These are phyloP conservation scores for Staphylotrichum longicolle DNA, from an alignment of 495 filamentous ascomycete species.

Conservation along the genomic window DNA sequence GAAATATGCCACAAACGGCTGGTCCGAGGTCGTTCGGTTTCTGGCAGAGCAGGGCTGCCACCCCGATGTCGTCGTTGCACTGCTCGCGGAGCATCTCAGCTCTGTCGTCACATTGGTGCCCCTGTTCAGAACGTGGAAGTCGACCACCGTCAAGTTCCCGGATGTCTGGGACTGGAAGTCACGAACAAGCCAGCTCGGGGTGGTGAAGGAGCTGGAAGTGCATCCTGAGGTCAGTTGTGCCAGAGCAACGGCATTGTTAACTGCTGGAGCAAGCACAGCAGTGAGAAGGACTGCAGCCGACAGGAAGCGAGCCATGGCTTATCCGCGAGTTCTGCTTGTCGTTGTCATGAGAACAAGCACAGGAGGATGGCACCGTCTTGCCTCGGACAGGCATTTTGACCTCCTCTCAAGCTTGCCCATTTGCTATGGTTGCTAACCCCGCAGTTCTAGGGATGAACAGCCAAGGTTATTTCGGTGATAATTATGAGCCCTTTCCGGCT, in stretches of 20 bases:
- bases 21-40: not conserved
- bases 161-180: slow-evolving; percentile 10
- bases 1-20: slow-evolving; percentile 4
- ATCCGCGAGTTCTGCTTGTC: not conserved
- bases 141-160: slow-evolving; percentile 3
- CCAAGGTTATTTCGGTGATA: not conserved
- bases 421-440: not conserved
- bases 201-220: slow-evolving; percentile 27
- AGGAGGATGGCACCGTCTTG: not conserved
- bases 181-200: slow-evolving; percentile 29
- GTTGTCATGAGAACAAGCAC: not conserved
- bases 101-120: slow-evolving; percentile 20
- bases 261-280: slow-evolving; percentile 4
- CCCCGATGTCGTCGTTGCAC: not conserved
- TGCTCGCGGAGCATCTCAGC: slow-evolving; percentile 12
- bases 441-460: not conserved
- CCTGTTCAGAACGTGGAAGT: slow-evolving; percentile 24
- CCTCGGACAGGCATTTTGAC: not conserved
- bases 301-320: not conserved
- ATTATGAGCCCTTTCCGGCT: slow-evolving; percentile 7
- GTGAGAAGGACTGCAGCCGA: not conserved
- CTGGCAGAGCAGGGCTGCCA: slow-evolving; percentile 17
- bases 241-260: not conserved
- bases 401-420: not conserved
- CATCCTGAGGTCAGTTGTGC: slow-evolving; percentile 20